Conservation (phyloP, 2,329 filamentous ascomycete species). For the Neopestalotiopsis sp. region DNA sequence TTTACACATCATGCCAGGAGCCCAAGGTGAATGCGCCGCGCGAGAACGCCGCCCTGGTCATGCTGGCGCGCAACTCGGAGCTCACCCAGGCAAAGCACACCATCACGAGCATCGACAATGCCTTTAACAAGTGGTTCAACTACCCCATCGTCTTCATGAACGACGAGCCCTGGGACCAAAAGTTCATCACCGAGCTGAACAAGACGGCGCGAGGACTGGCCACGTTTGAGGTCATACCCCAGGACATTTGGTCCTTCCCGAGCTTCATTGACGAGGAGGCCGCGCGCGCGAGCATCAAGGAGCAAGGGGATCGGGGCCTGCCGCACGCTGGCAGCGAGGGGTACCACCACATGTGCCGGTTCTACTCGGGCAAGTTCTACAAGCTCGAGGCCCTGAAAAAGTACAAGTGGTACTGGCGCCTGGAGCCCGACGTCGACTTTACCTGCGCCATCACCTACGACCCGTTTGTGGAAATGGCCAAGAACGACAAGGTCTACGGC, state of each 20-base stretch:
- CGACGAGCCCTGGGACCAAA: conserved; percentile 46
- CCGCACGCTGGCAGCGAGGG: conserved; percentile 46
- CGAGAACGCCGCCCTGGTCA: conserved; percentile 51
- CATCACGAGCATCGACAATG: conserved; percentile 46
- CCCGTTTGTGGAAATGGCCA: conserved; percentile 52
- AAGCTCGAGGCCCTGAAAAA: conserved; percentile 44
- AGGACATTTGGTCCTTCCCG: conserved; percentile 48
- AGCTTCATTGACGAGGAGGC: conserved; percentile 37
- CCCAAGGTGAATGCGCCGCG: conserved; percentile 41
- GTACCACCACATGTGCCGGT: conserved; percentile 50
- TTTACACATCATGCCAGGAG: conserved; percentile 45
- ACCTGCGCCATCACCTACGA: conserved; percentile 54
- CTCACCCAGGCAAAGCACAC: conserved; percentile 44
- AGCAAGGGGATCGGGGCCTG: conserved; percentile 38
- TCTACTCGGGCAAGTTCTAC: conserved; percentile 52
- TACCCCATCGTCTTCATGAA: conserved; percentile 55
- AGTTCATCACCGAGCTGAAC: conserved; percentile 45
- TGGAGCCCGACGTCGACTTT: conserved; percentile 51
- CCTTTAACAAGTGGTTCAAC: conserved; percentile 53
- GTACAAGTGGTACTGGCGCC: conserved; percentile 54
- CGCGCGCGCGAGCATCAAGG: conserved; percentile 39
- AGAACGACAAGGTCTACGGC: conserved; percentile 49
- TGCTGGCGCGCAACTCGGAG: conserved; percentile 53
- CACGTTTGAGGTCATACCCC: conserved; percentile 48
- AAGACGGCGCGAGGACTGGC: conserved; percentile 42